Evolutionary conservation across 257 asterid genomes (phyloP), one percentile per base, ranked within the genome.

Genomic region (Solanum tarijense): DNA sequence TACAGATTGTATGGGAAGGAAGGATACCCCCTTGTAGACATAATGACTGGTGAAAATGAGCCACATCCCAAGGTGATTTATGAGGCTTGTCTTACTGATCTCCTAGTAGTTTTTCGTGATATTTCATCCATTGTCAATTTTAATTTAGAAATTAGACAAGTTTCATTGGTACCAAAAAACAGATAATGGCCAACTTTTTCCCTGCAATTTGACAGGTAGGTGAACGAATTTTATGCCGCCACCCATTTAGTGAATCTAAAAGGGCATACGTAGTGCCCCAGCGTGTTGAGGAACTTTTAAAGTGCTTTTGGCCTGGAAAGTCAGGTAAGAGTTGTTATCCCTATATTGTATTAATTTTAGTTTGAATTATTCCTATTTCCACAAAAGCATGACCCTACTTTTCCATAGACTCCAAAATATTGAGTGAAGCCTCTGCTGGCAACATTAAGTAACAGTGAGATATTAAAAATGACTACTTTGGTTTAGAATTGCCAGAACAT

Each of bases 201-300:
- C 85, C 13, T 7, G 39, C 16, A 41, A 58, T 74, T 58, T 85
- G 46, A 86, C 92, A 96, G 98, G 95, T 90, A 55, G 98, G 98
- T 72, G 95, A 94, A 88, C 92, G 98, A 66, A 92, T 96, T 75
- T 89, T 96, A 89, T 95, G 99, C 86, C 97, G 98, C 75, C 99
- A 96, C 92, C 99, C 99, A 4, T 96, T 95, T 89, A 94, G 89
- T 82, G 99, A 95, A 90, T 95, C 99, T 87, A 96, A 96, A 91
- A 93, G 99, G 88, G 98, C 99, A 25, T 94, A 93, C 76, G 99
- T 96, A 90, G 95, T 95, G 68, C 99, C 99, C 29, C 95, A 95
- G 87, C 94, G 89, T 88, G 98, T 95, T 38, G 99, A 96, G 92
- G 99, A 94, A 90, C 98, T 96, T 85, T 87, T 94, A 91, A 95